phyloP scores from a whole-genome alignment of 176 grass and related monocot genomes.

The Bothriochloa decipiens region DNA sequence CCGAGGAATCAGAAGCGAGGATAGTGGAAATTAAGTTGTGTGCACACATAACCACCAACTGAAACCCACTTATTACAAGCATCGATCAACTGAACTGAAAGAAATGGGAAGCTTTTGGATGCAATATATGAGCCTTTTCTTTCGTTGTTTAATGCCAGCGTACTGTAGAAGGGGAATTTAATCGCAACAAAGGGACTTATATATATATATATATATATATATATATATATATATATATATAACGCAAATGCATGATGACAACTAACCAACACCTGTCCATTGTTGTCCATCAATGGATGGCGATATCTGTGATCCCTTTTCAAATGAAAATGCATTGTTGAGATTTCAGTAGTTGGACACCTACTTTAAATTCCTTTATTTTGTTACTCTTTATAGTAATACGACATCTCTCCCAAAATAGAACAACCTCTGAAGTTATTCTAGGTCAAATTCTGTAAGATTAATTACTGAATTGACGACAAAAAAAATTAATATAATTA shows the following conservation, averaged over 20 bases:
- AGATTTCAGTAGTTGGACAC: slow-evolving; percentile 22
- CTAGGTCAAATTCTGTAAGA: background rate
- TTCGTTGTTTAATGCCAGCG: background rate
- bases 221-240: too few species aligned
- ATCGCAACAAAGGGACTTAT: background rate
- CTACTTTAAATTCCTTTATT: background rate
- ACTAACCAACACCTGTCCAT: slow-evolving; percentile 24
- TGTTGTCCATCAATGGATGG: background rate
- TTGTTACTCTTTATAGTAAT: background rate
- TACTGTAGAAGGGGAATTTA: background rate
- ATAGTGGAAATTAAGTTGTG: slow-evolving; percentile 35
- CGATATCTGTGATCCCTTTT: background rate
- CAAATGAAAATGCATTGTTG: slow-evolving; percentile 8
- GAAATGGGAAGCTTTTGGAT: slow-evolving; percentile 16
- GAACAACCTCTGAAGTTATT: background rate
- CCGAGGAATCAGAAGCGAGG: slow-evolving; percentile 49
- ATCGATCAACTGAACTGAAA: background rate
- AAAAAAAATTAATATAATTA: background rate
- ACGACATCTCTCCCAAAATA: background rate
- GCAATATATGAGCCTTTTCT: background rate
- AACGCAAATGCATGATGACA: slow-evolving; percentile 15
- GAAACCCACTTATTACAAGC: slow-evolving; percentile 7
- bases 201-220: too few species aligned
- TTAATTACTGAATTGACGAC: background rate
- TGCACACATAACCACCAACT: slow-evolving; percentile 23